These are phyloP conservation scores for Tolypocladium sp. DNA, from an alignment of 2,329 filamentous ascomycete species.

Conservation along the genomic window DNA sequence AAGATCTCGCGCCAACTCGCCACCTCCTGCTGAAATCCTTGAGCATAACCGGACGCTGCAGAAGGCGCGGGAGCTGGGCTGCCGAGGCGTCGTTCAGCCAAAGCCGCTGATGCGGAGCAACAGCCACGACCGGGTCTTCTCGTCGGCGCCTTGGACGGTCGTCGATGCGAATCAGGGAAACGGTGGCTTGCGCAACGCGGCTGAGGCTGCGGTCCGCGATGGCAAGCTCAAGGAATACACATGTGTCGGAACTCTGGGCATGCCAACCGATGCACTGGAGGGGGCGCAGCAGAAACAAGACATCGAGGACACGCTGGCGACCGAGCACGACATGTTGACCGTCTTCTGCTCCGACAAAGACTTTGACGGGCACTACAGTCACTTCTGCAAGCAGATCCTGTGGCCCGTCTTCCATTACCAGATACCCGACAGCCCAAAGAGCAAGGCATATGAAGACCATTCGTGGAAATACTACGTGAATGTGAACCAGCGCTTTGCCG, in stretches of 20 bases:
- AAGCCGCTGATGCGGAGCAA: conserved; percentile 52
- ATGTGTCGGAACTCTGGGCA: conserved; percentile 87
- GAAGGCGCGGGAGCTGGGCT: conserved; percentile 48
- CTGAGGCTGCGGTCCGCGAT: conserved; percentile 65
- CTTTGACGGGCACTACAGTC: conserved; percentile 87
- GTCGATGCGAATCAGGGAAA: conserved; percentile 85
- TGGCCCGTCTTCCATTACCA: conserved; percentile 99
- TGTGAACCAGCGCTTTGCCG: conserved; percentile 86
- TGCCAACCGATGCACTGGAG: conserved; percentile 80
- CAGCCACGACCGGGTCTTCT: conserved; percentile 61
- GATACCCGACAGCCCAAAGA: conserved; percentile 94
- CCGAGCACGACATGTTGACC: conserved; percentile 72
- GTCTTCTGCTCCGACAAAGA: conserved; percentile 87
- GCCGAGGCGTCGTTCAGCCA: too few relatives aligned
- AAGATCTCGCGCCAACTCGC: conserved; percentile 60
- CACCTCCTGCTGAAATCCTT: conserved; percentile 67
- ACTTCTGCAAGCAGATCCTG: conserved; percentile 95
- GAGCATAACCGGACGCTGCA: conserved; percentile 51
- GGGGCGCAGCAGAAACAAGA: conserved; percentile 67
- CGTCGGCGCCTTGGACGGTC: conserved; percentile 72
- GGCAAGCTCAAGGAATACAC: conserved; percentile 64
- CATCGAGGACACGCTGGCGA: conserved; percentile 72
- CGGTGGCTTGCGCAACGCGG: conserved; percentile 81
- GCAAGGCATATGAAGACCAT: conserved; percentile 95
- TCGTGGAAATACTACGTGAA: conserved; percentile 93